A percentile compares a stretch with the other conserved stretches of the same genome.
phyloP scores from a whole-genome alignment of 257 asterid genomes.

The Lavandula angustifolia region DNA sequence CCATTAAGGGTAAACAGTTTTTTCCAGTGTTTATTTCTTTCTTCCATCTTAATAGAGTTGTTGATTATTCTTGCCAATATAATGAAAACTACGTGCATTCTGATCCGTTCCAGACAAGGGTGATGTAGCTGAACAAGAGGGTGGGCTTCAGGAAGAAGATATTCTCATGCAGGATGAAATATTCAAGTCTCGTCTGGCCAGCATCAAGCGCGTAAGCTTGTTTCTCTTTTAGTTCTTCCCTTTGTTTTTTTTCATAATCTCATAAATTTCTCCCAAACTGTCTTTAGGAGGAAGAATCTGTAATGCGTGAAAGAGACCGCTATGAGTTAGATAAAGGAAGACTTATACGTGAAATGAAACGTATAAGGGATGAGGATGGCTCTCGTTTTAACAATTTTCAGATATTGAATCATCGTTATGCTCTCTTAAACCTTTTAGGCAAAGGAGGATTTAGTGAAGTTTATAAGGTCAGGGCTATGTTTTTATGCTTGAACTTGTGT shows the following conservation, averaged over 20 bases:
- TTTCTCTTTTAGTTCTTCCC: constrained; percentile 20
- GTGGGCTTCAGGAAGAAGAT: constrained; percentile 76
- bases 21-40: too few relatives aligned
- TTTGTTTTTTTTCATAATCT: constrained; percentile 2
- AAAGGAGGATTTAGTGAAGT: constrained; percentile 99
- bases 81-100: constrained; percentile 14
- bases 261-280: constrained; percentile 30
- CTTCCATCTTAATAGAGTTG: too few relatives aligned
- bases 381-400: constrained; percentile 95
- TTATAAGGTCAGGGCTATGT: constrained; percentile 64
- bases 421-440: constrained; percentile 94
- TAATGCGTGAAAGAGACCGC: constrained; percentile 94
- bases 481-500: not conserved
- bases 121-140: constrained; percentile 70
- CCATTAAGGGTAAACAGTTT: too few relatives aligned
- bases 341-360: constrained; percentile 98
- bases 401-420: constrained; percentile 92
- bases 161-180: constrained; percentile 85
- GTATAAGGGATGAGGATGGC: constrained; percentile 96
- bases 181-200: constrained; percentile 84
- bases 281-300: constrained; percentile 87
- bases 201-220: constrained; percentile 84
- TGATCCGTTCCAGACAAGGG: constrained; percentile 63
- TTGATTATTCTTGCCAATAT: too few relatives aligned
- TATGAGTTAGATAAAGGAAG: constrained; percentile 93